phyloP scores from a whole-genome alignment of 208 protist species.

The Acanthamoeba royreba region DNA sequence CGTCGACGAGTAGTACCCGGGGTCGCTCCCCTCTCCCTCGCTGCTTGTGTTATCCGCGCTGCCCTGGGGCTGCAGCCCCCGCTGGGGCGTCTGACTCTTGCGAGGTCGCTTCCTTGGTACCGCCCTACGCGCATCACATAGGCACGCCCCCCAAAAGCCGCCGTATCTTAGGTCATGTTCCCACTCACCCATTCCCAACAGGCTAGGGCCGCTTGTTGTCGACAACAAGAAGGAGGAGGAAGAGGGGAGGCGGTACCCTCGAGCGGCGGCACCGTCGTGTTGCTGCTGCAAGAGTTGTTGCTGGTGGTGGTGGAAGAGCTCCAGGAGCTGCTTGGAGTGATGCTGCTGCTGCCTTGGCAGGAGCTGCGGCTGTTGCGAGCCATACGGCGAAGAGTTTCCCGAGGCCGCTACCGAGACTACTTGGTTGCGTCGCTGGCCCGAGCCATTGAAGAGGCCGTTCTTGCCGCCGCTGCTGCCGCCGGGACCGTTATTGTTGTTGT shows the following conservation, averaged over 20 bases:
- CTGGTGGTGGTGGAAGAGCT: conserved; percentile 1
- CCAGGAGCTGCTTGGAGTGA: neutral
- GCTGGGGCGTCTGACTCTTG: conserved; percentile 1
- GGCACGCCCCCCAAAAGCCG: neutral
- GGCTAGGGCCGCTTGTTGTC: no score
- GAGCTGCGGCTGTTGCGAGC: neutral
- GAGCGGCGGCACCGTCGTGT: neutral
- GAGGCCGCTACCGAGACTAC: neutral
- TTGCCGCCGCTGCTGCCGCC: no score
- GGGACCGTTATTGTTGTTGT: neutral
- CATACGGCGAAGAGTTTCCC: neutral
- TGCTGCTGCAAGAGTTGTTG: neutral
- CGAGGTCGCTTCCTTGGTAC: neutral
- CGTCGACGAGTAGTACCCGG: neutral
- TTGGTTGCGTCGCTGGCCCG: no score
- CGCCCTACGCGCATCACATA: neutral
- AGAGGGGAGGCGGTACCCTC: neutral
- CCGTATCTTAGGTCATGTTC: no score
- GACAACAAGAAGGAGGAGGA: neutral
- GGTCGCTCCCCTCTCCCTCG: conserved; percentile 11
- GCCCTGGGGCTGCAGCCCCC: neutral
- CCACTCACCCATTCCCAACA: no score
- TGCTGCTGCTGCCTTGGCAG: neutral
- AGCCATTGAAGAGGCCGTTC: no score
- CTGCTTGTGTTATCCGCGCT: neutral